These are phyloP conservation scores for Stephania yunnanensis DNA, from an alignment of 164 flowering plant genomes.

Conservation along the genomic window DNA sequence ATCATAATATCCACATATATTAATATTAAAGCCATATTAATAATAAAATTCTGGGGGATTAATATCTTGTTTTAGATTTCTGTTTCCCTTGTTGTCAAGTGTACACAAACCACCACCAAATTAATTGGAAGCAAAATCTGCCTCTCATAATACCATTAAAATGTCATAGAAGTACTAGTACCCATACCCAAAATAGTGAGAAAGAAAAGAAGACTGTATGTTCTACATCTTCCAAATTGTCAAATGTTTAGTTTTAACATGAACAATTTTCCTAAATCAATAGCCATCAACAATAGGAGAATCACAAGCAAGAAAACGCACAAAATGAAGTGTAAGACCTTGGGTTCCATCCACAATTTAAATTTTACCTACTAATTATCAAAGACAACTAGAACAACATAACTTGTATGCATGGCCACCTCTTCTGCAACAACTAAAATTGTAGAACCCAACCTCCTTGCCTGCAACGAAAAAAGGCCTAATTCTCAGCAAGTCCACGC, in stretches of 20 bases:
- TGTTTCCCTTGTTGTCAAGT: no score
- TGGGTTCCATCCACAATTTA: slow-evolving; percentile 12
- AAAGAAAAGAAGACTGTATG: slow-evolving; percentile 24
- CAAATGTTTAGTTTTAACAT: slow-evolving; percentile 28
- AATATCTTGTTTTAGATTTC: no score
- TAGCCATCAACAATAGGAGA: slow-evolving; percentile 29
- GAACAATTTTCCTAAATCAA: slow-evolving; percentile 39
- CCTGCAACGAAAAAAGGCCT: slow-evolving; percentile 20
- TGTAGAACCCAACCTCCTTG: slow-evolving; percentile 19
- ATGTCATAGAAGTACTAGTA: no score
- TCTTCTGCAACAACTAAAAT: no score
- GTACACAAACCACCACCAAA: no score
- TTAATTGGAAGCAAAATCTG: no score
- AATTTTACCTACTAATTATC: slow-evolving; percentile 10
- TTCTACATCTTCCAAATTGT: slow-evolving; percentile 34
- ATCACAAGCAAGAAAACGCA: slow-evolving; percentile 29
- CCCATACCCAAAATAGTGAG: no score
- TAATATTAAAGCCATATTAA: no score
- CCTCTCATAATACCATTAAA: no score
- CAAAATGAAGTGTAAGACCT: slow-evolving; percentile 14
- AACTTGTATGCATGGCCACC: no score
- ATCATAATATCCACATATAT: background rate
- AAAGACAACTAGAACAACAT: no score
- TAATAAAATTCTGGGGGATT: no score
- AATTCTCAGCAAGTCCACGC: slow-evolving; percentile 76